These are phyloP conservation scores for Pseudogymnoascus sp. DNA, from an alignment of 2,329 filamentous ascomycete species.

Conservation along the genomic window DNA sequence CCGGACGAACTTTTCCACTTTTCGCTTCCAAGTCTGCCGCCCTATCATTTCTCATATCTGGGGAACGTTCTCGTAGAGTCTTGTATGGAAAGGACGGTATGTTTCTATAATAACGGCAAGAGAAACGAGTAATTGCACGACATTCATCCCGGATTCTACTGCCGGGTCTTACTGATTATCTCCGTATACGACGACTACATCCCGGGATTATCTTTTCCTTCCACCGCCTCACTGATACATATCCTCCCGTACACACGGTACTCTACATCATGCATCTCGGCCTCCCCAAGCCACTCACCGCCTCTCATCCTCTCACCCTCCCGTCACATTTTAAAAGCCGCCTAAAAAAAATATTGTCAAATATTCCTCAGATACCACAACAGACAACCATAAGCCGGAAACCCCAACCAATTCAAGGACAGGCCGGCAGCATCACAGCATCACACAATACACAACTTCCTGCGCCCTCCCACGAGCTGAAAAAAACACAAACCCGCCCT, in stretches of 20 bases:
- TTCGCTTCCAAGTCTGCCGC: background rate
- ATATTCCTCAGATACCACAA: background rate
- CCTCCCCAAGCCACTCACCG: background rate
- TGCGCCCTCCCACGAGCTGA: slow-evolving; percentile 1
- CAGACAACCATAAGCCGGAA: background rate
- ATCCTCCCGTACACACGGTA: background rate
- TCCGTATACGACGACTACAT: background rate
- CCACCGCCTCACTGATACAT: background rate
- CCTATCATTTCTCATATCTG: slow-evolving; percentile 8
- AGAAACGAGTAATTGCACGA: background rate
- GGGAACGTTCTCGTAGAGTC: background rate
- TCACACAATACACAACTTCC: background rate
- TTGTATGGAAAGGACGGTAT: background rate
- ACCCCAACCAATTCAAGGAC: background rate
- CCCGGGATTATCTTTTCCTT: background rate
- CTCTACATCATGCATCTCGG: slow-evolving; percentile 3
- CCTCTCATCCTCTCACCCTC: background rate
- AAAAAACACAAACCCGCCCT: background rate
- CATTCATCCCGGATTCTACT: background rate
- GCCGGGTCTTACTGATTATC: background rate
- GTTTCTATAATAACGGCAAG: background rate
- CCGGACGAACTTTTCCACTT: background rate
- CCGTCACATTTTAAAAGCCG: background rate
- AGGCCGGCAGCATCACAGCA: background rate
- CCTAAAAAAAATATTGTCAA: background rate